Percentiles rank a stretch among this genome's conserved stretches.
phyloP scores from a whole-genome alignment of 2,329 filamentous ascomycete species.

The Fusarium buxicola region DNA sequence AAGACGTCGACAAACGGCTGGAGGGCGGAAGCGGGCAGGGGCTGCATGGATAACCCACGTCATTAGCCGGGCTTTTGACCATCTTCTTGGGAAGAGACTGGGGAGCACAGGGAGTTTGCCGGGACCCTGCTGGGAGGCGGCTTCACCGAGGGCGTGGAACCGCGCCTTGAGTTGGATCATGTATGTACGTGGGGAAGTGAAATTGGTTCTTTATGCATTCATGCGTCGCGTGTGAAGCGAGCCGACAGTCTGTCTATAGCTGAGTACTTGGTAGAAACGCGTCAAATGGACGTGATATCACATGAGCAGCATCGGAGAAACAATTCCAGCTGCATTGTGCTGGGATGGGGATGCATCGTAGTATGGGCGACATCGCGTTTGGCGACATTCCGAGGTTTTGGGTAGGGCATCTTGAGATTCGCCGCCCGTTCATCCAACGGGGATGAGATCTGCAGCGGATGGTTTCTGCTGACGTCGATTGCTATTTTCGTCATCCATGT shows the following conservation, averaged over 20 bases:
- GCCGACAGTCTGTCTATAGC: constrained; percentile 23
- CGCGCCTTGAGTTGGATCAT: constrained; percentile 43
- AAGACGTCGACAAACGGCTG: constrained; percentile 22
- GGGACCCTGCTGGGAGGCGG: constrained; percentile 37
- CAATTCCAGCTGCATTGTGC: background rate
- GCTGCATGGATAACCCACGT: constrained; percentile 36
- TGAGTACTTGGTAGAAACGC: constrained; percentile 7
- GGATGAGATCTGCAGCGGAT: constrained; percentile 35
- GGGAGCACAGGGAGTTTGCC: constrained; percentile 25
- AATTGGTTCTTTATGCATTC: constrained; percentile 49
- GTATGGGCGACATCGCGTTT: background rate
- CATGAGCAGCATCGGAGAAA: constrained; percentile 2
- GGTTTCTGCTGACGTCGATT: constrained; percentile 37
- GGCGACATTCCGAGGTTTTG: constrained; percentile 8
- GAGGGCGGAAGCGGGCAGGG: constrained; percentile 25
- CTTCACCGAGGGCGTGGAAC: constrained; percentile 48
- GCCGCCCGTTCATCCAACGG: constrained; percentile 20
- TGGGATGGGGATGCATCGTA: constrained; percentile 23
- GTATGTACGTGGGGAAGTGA: constrained; percentile 44
- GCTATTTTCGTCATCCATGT: constrained; percentile 36
- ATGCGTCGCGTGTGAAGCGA: constrained; percentile 38
- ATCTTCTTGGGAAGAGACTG: constrained; percentile 30
- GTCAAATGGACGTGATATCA: constrained; percentile 3
- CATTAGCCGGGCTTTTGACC: constrained; percentile 28
- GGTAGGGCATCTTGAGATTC: constrained; percentile 19